Conservation (phyloP, 2,329 filamentous ascomycete genomes). For the Byssothecium circinans region DNA sequence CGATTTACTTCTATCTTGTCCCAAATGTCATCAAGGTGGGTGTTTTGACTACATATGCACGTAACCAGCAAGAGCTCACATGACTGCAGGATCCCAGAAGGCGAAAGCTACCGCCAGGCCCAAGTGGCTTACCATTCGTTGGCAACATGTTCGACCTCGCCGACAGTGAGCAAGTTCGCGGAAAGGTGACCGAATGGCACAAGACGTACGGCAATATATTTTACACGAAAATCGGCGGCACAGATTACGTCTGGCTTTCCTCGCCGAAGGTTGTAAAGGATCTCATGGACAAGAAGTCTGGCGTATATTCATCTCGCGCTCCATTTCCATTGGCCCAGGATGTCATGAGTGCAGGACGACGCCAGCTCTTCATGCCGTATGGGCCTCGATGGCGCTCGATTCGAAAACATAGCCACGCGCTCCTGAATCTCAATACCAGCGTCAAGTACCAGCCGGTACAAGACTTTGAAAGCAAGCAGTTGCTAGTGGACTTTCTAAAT, state of each 20-base stretch:
- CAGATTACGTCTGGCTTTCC: conserved; percentile 47
- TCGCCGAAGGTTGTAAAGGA: conserved; percentile 56
- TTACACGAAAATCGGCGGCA: conserved; percentile 45
- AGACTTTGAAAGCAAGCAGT: conserved; percentile 51
- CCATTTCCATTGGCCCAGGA: conserved; percentile 42
- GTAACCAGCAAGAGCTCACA: not conserved
- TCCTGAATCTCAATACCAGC: conserved; percentile 34
- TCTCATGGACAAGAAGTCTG: conserved; percentile 57
- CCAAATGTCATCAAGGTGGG: conserved; percentile 34
- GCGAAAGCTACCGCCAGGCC: conserved; percentile 44
- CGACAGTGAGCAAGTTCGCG: conserved; percentile 35
- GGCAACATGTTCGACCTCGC: conserved; percentile 44
- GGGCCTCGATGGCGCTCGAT: conserved; percentile 41
- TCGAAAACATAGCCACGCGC: conserved; percentile 38
- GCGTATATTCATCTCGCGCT: conserved; percentile 54
- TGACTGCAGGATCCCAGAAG: conserved; percentile 29
- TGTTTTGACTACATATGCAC: not conserved
- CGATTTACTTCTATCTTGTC: conserved; percentile 31
- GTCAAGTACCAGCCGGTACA: conserved; percentile 47
- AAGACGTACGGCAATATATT: conserved; percentile 44
- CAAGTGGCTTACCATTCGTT: conserved; percentile 44
- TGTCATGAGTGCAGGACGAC: conserved; percentile 51
- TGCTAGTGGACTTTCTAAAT: conserved; percentile 48
- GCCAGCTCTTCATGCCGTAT: conserved; percentile 51
- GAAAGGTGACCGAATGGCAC: conserved; percentile 39